Conservation (phyloP, 2,329 filamentous ascomycete species). For the Fusarium pseudonygamai region DNA sequence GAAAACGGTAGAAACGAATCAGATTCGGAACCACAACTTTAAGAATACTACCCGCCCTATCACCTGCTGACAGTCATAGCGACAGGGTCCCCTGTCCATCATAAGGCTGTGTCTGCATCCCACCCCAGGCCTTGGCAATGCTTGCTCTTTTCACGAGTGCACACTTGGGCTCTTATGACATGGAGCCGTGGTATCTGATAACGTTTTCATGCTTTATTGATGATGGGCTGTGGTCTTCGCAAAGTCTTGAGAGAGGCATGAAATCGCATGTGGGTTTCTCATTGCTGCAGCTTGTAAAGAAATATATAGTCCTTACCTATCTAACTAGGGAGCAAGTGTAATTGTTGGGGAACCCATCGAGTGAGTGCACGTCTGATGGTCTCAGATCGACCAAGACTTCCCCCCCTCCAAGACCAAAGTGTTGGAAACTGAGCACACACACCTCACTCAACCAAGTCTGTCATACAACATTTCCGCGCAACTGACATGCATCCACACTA, state of each 20-base stretch:
- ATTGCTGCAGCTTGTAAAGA: background rate
- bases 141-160: slow-evolving; percentile 25
- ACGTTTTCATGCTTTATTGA: background rate
- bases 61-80: slow-evolving; percentile 32
- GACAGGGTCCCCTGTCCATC: slow-evolving; percentile 27
- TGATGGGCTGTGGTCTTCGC: background rate
- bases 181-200: background rate
- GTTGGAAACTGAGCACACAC: slow-evolving; percentile 36
- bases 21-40: slow-evolving; percentile 2
- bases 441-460: slow-evolving; percentile 24
- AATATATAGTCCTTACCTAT: background rate
- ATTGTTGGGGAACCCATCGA: background rate
- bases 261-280: background rate
- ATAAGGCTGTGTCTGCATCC: slow-evolving; percentile 39
- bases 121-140: slow-evolving; percentile 32
- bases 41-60: background rate
- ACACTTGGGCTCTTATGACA: background rate
- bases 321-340: background rate
- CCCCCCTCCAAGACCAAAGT: slow-evolving; percentile 35
- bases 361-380: slow-evolving; percentile 4
- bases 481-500: slow-evolving; percentile 20
- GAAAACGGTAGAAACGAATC: slow-evolving; percentile 6
- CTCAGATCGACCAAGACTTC: slow-evolving; percentile 29
- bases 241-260: background rate
- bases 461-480: slow-evolving; percentile 14